Conservation (phyloP, 148 eudicot species). For the Heliosperma pusillum region DNA sequence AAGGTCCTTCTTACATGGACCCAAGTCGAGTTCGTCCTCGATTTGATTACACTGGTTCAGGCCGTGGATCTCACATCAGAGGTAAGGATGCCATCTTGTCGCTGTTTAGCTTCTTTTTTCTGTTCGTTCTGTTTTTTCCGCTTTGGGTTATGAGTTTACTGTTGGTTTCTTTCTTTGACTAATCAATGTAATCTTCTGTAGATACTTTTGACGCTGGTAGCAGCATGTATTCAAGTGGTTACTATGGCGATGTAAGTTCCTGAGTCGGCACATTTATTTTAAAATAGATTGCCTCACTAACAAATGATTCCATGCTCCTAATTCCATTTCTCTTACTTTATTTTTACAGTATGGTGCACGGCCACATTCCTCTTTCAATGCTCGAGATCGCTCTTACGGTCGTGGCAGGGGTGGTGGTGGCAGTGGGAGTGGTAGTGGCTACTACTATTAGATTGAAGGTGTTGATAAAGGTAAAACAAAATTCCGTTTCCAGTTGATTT, state of each 20-base stretch:
- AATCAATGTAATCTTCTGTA: conserved; percentile 12
- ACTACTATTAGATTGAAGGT: conserved; percentile 41
- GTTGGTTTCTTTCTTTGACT: conserved; percentile 1
- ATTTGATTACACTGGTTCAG: conserved; percentile 52
- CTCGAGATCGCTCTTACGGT: conserved; percentile 57
- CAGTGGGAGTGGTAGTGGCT: conserved; percentile 55
- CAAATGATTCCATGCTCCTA: background rate
- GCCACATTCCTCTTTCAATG: conserved; percentile 45
- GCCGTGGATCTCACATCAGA: conserved; percentile 47
- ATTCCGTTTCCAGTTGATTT: background rate
- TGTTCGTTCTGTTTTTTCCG: background rate
- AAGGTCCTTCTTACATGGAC: conserved; percentile 59
- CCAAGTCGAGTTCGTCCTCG: conserved; percentile 70
- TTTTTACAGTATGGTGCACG: conserved; percentile 53
- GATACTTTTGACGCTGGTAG: conserved; percentile 49
- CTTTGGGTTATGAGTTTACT: background rate
- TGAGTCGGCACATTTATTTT: conserved; percentile 3
- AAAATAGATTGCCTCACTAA: background rate
- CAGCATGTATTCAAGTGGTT: conserved; percentile 48
- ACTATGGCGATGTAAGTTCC: conserved; percentile 68
- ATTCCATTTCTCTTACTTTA: conserved; percentile 7
- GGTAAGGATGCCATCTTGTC: conserved; percentile 34
- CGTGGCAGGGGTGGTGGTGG: conserved; percentile 45
- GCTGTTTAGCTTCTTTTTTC: background rate
- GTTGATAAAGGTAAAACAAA: conserved; percentile 27